Evolutionary conservation across 2,329 filamentous ascomycete genomes (phyloP).

Genomic region (Ophiocordyceps unilateralis): DNA sequence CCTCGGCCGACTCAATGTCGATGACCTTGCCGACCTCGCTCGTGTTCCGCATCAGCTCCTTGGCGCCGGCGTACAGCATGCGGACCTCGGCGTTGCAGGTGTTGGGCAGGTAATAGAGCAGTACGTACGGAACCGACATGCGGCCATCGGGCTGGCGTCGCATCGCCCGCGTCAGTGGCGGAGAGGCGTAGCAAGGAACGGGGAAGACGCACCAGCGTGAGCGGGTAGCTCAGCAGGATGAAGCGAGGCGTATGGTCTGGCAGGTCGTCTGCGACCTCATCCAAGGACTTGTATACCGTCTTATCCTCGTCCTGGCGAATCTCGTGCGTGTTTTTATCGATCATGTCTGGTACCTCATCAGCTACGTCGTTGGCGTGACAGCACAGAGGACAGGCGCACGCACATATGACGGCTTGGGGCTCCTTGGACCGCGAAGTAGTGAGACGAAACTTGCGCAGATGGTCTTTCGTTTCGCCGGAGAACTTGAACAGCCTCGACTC

Average conservation of each 20-base stretch:
- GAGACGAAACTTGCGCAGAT: slow-evolving; percentile 87
- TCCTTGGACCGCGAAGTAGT: slow-evolving; percentile 73
- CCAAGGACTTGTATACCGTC: slow-evolving; percentile 61
- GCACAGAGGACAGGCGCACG: slow-evolving; percentile 9
- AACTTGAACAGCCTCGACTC: slow-evolving; percentile 87
- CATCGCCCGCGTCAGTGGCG: neutral
- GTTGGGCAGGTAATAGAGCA: slow-evolving; percentile 85
- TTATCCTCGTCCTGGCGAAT: slow-evolving; percentile 70
- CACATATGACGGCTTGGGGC: slow-evolving; percentile 87
- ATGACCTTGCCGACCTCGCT: slow-evolving; percentile 79
- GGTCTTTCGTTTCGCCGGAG: slow-evolving; percentile 74
- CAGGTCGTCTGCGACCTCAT: slow-evolving; percentile 71
- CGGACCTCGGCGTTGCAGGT: slow-evolving; percentile 76
- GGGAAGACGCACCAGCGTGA: slow-evolving; percentile 51
- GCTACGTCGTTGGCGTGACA: too few species aligned
- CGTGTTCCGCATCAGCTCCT: slow-evolving; percentile 88
- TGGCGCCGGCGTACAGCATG: slow-evolving; percentile 92
- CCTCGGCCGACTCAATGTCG: slow-evolving; percentile 66
- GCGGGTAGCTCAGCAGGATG: slow-evolving; percentile 75
- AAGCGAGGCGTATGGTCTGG: slow-evolving; percentile 86
- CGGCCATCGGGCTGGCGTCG: slow-evolving; percentile 55
- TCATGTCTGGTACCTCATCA: slow-evolving; percentile 48
- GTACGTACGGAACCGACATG: slow-evolving; percentile 77
- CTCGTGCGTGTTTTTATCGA: slow-evolving; percentile 80
- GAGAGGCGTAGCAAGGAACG: neutral